Evolutionary conservation across 2,329 filamentous ascomycete species (phyloP).

Genomic region (Fusarium sp.): DNA sequence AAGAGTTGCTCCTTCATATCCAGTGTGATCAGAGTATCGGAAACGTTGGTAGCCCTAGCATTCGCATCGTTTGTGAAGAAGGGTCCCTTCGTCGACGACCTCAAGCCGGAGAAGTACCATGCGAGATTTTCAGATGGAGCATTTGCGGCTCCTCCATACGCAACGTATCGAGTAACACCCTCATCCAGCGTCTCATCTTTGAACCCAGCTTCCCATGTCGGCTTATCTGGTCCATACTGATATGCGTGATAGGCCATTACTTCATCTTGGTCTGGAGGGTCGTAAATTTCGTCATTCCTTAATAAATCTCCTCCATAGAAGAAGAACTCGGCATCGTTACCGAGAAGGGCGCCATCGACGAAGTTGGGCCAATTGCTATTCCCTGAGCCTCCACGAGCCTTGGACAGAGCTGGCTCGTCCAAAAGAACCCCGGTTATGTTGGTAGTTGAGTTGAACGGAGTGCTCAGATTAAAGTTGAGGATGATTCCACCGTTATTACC

Average conservation of each 20-base stretch:
- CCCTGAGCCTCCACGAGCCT: slow-evolving; percentile 56
- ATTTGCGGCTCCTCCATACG: slow-evolving; percentile 69
- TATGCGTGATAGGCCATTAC: slow-evolving; percentile 63
- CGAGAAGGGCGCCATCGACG: slow-evolving; percentile 70
- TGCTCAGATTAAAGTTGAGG: slow-evolving; percentile 67
- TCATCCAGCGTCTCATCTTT: slow-evolving; percentile 51
- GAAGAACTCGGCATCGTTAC: slow-evolving; percentile 70
- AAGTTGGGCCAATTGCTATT: slow-evolving; percentile 67
- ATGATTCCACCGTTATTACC: slow-evolving; percentile 63
- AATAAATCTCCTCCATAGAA: slow-evolving; percentile 68
- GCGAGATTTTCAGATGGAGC: slow-evolving; percentile 75
- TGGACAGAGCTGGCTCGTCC: slow-evolving; percentile 52
- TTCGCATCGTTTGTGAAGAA: slow-evolving; percentile 54
- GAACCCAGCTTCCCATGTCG: slow-evolving; percentile 57
- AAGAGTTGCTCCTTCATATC: slow-evolving; percentile 63
- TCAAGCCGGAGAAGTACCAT: slow-evolving; percentile 75
- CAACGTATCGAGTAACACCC: slow-evolving; percentile 67
- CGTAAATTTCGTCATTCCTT: slow-evolving; percentile 46
- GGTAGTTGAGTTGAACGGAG: slow-evolving; percentile 59
- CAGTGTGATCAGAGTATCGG: slow-evolving; percentile 67
- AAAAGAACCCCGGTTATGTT: slow-evolving; percentile 65
- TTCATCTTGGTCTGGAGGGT: slow-evolving; percentile 53
- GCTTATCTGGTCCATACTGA: slow-evolving; percentile 58
- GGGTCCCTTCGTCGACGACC: slow-evolving; percentile 57
- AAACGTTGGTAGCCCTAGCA: slow-evolving; percentile 55